Evolutionary conservation across 768 basidiomycete genomes (phyloP), one percentile per base, ranked within the genome.

Genomic region (Chalciporus pseudorubinellus): DNA sequence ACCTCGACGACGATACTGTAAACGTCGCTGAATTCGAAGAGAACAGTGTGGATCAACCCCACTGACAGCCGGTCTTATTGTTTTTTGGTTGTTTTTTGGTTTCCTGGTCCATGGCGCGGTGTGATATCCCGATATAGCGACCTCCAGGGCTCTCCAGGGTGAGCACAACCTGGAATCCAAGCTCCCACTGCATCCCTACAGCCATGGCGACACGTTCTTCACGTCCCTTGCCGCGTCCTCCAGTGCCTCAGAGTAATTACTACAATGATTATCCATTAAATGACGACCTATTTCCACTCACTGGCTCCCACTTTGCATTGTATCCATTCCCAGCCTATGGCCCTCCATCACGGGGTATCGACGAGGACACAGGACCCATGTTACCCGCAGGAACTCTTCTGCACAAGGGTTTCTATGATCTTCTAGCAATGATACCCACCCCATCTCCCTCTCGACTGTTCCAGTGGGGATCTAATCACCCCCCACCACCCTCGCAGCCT

Each of bases 371-470:
- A 29, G 60, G 72, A n/a, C 75, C 75, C 28, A 74, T 78, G 51
- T 70, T 86, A 56, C 82, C 82, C 47, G 79, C 77, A 13, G 88
- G 86, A 22, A 88, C 88, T 7, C 72, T 92, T 46, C 73, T 92
- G 34, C 90, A 93, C 78, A 87, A 89, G 58, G 92, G 89, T n/a
- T 92, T 92, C 76, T 92, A 90, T 70, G 88, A 91, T 74, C 78
- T 92, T 26, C 76, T 91, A 33, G 77, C 89, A 21, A 79, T 90
- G 74, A 87, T 89, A 57, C 85, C 85, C 38, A 85, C 84, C 2
- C 84, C 75, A 20, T 70, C 83, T 41, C 81, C 87, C 16, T 87
- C 85, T 45, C 77, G 84, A 38, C 26, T 59, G 1, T 73, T 87
- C 52, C 73, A 84, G 43, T 85, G 83, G 75, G 78, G 80, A 55